A percentile compares a stretch with the other conserved stretches of the same genome.
phyloP scores from a whole-genome alignment of 2,329 filamentous ascomycete species.

The Sarocladiaceae sp. region DNA sequence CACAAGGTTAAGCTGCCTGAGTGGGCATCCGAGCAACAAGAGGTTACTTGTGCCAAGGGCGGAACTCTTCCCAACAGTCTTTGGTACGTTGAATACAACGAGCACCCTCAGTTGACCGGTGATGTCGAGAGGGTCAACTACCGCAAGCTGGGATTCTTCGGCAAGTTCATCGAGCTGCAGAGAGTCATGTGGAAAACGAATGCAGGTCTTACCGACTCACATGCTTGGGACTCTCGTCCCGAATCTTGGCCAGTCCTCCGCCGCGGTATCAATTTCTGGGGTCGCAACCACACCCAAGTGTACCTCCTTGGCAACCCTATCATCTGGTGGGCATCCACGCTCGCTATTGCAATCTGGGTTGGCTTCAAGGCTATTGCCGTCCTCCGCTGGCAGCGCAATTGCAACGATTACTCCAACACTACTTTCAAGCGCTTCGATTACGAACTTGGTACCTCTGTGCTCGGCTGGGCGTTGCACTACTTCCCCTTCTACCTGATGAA shows the following conservation, averaged over 20 bases:
- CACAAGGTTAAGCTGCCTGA: conserved; percentile 99
- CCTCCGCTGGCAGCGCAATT: conserved; percentile 92
- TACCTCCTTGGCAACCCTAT: conserved; percentile 94
- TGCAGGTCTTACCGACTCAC: conserved; percentile 90
- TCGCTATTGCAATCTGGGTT: conserved; percentile 71
- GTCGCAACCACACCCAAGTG: conserved; percentile 87
- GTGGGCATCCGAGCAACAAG: conserved; percentile 97
- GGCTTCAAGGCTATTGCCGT: conserved; percentile 84
- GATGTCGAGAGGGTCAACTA: conserved; percentile 95
- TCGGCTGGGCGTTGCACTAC: conserved; percentile 97
- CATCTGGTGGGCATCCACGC: conserved; percentile 88
- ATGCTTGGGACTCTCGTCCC: conserved; percentile 96
- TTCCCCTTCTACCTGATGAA: conserved; percentile 99
- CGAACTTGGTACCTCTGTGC: conserved; percentile 82
- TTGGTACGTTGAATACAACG: conserved; percentile 93
- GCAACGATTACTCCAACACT: conserved; percentile 73
- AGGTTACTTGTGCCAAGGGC: conserved; percentile 92
- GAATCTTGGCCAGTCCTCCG: conserved; percentile 87
- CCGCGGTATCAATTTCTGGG: conserved; percentile 99
- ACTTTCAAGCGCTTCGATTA: conserved; percentile 98
- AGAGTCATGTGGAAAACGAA: conserved; percentile 99
- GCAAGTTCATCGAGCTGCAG: conserved; percentile 96
- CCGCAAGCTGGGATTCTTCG: conserved; percentile 87
- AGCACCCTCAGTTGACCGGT: conserved; percentile 70
- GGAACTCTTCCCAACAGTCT: conserved; percentile 93